Evolutionary conservation across 2,329 filamentous ascomycete genomes (phyloP), one percentile per base, ranked within the genome.

Genomic region (Alternaria ethzedia): DNA sequence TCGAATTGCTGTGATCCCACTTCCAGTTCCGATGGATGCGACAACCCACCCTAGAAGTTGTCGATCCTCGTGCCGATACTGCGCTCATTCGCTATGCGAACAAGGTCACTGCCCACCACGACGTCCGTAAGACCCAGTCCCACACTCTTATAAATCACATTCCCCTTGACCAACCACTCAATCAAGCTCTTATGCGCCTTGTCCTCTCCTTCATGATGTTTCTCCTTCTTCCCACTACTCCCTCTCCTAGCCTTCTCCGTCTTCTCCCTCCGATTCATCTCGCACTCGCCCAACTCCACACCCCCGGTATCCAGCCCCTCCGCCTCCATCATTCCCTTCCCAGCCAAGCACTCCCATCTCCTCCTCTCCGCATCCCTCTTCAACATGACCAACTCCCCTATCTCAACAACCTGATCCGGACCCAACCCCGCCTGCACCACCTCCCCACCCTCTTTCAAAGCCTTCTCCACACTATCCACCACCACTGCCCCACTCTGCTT

Each of bases 401-500:
- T 82, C 78, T 97, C 95, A 0, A 97, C 92, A 4, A 97, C 86
- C 70, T 96, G 90, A 49, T 89, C 86, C 0, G 92, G 89, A 21
- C 85, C 84, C 26, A 97, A 83, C 0, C 89, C 89, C 0, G 93
- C 92, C 68, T 93, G 88, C 10, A 96, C 90, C 51, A 98, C 84
- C 82, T 98, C 95, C 0, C 95, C 95, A 0, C 94, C 91, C 76
- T 97, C 93, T 70, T 90, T 89, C 46, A 97, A 78, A 49, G 91
- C 94, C 0, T 91, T 92, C 26, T 93, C 90, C 0, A 97, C 84
- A 10, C 91, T 94, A 74, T 90, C 87, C 3, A 89, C 87, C 5
- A 90, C 81, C 2, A 90, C 80, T 0, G 89, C 85, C 0, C 88
- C 87, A 5, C 88, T 88, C 59, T 87, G 83, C 23, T 83, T 78